Base-by-base conservation (phyloP, 805 yeast genomes). In the Candida mattraensis region DNA sequence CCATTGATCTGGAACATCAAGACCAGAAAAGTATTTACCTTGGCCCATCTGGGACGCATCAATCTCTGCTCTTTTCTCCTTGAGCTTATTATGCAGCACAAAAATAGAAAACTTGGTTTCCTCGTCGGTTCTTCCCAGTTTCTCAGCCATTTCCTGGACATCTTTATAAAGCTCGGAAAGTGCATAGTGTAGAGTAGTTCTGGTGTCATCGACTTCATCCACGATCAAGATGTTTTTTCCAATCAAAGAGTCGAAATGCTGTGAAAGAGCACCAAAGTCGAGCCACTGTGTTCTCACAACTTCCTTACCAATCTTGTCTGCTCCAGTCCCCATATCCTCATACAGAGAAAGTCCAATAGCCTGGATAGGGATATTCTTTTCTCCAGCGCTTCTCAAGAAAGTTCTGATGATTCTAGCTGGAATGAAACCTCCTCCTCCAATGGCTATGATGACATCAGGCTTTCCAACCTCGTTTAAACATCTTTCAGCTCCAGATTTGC, bases 201-300 rank as follows among this genome's bases (percentile, higher is more conserved):
- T 82, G 16, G 95, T 85, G 58, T 87, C 95, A 60, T 87, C 95
- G 30, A 87, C 95, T 66, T 87, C 95, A 60, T 87, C 95, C 22
- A 87, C 93, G 51, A 87, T 84, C 47, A 87, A 64, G 24, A 87
- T 71, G 56, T 79, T 80, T 63, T 86, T 87, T 50, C 94, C 95
- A 40, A 87, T 80, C 44, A 87, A 69, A 30, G 86, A 80, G 48
- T 81, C 84, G 47, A 81, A 78, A 61, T 80, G 86, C 60, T 77
- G 70, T 32, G 70, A 72, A 35, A 84, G 66, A 31, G 84, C 76
- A 47, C 84, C 80, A 61, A 86, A 84, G 56, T 87, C 95, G 30
- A 87, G 72, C 95, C 95, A 87, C 66, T 87, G 95, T 16, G 94
- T 87, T 60, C 94, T 78, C 24, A 85, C 69, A 30, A 87, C 95